Evolutionary conservation across 805 yeast genomes (phyloP).

Genomic region (Starmerella riodocensis): DNA sequence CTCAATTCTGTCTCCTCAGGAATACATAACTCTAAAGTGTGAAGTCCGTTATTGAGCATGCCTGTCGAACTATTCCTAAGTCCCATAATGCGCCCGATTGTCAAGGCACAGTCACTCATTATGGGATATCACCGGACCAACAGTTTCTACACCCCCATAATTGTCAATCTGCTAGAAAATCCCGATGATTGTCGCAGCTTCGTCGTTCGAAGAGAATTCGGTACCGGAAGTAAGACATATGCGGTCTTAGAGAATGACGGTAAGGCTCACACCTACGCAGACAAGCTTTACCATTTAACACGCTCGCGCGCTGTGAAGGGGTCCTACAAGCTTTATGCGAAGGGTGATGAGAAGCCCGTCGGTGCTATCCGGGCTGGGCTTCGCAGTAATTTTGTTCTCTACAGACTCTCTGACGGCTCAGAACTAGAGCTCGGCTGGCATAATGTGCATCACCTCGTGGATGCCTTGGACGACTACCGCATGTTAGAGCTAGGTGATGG

Average conservation of each 20-base stretch:
- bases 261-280: conserved; percentile 25
- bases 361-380: conserved; percentile 49
- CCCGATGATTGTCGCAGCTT: conserved; percentile 23
- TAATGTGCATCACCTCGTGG: conserved; percentile 44
- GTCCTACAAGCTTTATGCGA: conserved; percentile 44
- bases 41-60: too few species aligned
- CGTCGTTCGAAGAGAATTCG: conserved; percentile 43
- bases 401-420: conserved; percentile 36
- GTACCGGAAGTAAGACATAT: conserved; percentile 45
- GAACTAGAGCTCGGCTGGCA: conserved; percentile 54
- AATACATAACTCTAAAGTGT: too few species aligned
- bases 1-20: too few species aligned
- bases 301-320: conserved; percentile 58
- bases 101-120: conserved; percentile 40
- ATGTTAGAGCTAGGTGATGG: conserved; percentile 51
- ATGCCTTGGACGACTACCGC: conserved; percentile 48
- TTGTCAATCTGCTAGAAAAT: conserved; percentile 34
- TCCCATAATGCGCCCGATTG: conserved; percentile 49
- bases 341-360: conserved; percentile 40
- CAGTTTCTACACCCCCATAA: conserved; percentile 43
- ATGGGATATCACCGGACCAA: conserved; percentile 45
- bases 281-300: conserved; percentile 40
- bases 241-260: conserved; percentile 38
- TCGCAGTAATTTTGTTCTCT: conserved; percentile 44
- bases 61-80: conserved; percentile 47